phyloP scores from a whole-genome alignment of 805 yeast species.

The Cyberlindnera mrakii region DNA sequence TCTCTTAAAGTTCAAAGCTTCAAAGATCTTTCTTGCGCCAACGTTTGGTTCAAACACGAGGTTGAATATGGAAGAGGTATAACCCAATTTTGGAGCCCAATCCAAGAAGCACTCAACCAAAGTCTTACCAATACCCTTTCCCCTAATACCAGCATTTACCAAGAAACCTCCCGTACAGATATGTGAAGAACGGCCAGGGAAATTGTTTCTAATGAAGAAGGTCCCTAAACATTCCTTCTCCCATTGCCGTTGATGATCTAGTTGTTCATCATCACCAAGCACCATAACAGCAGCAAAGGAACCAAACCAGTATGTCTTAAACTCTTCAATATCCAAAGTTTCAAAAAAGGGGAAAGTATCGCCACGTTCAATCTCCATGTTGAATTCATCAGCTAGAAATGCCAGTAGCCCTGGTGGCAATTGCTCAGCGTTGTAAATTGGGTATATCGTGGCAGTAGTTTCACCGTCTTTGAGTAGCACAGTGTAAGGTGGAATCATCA shows the following conservation, averaged over 20 bases:
- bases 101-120: slow-evolving; percentile 76
- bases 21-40: slow-evolving; percentile 76
- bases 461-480: slow-evolving; percentile 81
- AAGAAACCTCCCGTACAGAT: slow-evolving; percentile 86
- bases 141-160: slow-evolving; percentile 89
- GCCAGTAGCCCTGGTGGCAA: slow-evolving; percentile 75
- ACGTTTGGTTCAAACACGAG: slow-evolving; percentile 84
- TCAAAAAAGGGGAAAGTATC: slow-evolving; percentile 85
- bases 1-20: slow-evolving; percentile 65
- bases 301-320: slow-evolving; percentile 84
- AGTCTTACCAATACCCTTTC: slow-evolving; percentile 85
- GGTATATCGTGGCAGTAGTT: slow-evolving; percentile 90
- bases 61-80: slow-evolving; percentile 77
- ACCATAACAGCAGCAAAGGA: slow-evolving; percentile 72
- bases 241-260: slow-evolving; percentile 65
- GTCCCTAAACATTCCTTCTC: slow-evolving; percentile 89
- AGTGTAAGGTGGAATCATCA: slow-evolving; percentile 51
- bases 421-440: slow-evolving; percentile 59
- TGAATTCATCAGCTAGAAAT: slow-evolving; percentile 85
- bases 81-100: slow-evolving; percentile 90
- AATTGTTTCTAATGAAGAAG: slow-evolving; percentile 78
- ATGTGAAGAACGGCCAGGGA: slow-evolving; percentile 89
- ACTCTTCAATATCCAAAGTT: slow-evolving; percentile 66
- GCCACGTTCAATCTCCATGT: slow-evolving; percentile 86
- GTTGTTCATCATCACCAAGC: slow-evolving; percentile 64